Evolutionary conservation across 2,329 filamentous ascomycete species (phyloP).

Genomic region (Diaporthe citrichinensis): DNA sequence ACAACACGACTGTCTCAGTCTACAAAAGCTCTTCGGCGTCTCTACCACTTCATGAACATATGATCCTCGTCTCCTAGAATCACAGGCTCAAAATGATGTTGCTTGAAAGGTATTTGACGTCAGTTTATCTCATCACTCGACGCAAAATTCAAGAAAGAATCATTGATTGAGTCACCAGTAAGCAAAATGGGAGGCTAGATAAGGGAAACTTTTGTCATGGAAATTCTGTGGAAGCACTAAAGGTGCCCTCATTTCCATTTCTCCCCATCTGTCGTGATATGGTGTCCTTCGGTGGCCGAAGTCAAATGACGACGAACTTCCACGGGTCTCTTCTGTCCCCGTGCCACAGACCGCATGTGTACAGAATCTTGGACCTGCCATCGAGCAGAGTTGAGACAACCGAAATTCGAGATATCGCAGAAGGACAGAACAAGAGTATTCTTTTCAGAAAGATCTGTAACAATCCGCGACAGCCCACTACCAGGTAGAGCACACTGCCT

Average conservation of each 20-base stretch:
- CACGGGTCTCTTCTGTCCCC: too few species aligned
- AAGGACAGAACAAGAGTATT: too few species aligned
- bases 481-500: not conserved
- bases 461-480: too few species aligned
- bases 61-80: not conserved
- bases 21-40: too few species aligned
- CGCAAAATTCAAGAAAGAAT: not conserved
- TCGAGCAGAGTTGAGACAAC: not conserved
- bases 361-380: not conserved
- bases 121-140: not conserved
- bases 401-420: too few species aligned
- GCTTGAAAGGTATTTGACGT: not conserved
- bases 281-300: not conserved
- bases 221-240: not conserved
- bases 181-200: not conserved
- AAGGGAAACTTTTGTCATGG: too few species aligned
- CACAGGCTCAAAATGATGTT: not conserved
- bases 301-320: not conserved
- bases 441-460: too few species aligned
- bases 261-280: not conserved
- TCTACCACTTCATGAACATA: not conserved
- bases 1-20: not conserved
- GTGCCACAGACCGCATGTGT: too few species aligned
- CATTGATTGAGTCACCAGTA: accelerated
- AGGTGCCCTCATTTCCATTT: not conserved